Percentiles rank a stretch among this genome's conserved stretches.
Conservation (phyloP, 225 moss, liverwort and hornwort genomes). For the Sphagnum contortum region DNA sequence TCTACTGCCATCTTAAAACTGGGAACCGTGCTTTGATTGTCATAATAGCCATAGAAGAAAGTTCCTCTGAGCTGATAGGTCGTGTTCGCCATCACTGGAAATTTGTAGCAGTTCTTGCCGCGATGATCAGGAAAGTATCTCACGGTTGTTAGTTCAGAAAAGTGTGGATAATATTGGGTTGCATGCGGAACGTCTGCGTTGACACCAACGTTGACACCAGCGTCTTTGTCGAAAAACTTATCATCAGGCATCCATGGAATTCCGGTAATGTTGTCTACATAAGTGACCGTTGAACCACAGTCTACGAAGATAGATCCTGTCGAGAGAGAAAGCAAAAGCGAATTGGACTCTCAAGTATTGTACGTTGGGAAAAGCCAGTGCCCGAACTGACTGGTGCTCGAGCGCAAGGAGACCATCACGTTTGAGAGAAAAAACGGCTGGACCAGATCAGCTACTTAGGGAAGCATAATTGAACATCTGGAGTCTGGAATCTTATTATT, state of each 20-base stretch:
- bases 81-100: conserved; percentile 2
- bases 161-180: neutral
- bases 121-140: conserved; percentile 8
- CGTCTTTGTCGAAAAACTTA: too few relatives aligned
- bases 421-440: too few relatives aligned
- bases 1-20: conserved; percentile 8
- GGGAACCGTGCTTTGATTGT: neutral
- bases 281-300: conserved; percentile 5
- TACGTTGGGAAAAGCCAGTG: too few relatives aligned
- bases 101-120: conserved; percentile 11
- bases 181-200: neutral
- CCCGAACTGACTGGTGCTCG: too few relatives aligned
- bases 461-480: too few relatives aligned
- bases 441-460: too few relatives aligned
- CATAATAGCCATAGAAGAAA: conserved; percentile 2
- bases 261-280: conserved; percentile 4
- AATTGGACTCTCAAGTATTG: too few relatives aligned
- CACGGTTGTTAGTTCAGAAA: neutral
- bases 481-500: too few relatives aligned
- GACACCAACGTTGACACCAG: neutral
- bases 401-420: too few relatives aligned
- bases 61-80: conserved; percentile 8
- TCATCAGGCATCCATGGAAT: conserved; percentile 9
- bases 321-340: neutral
- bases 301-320: conserved; percentile 11